Evolutionary conservation across 176 grass and related monocot genomes (phyloP).

Genomic region (Saccharum officinarum): DNA sequence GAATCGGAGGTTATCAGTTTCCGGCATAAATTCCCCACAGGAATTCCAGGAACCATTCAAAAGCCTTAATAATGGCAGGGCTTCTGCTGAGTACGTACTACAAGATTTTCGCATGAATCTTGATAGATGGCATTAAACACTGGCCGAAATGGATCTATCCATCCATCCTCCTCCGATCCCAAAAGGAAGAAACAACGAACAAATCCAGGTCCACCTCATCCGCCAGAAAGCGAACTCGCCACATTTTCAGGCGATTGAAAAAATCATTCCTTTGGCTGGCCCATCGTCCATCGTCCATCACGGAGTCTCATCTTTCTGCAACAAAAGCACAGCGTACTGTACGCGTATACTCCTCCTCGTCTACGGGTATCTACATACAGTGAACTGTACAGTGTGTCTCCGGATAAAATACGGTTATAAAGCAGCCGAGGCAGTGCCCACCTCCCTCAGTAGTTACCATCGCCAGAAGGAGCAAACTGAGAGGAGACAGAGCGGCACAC

Average conservation of each 20-base stretch:
- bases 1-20: not conserved
- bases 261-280: conserved; percentile 12
- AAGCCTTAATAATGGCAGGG: conserved; percentile 11
- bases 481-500: conserved; percentile 27
- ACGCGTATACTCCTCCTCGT: not conserved
- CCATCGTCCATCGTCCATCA: not conserved
- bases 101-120: conserved; percentile 22
- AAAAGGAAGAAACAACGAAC: not conserved
- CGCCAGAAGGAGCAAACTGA: conserved; percentile 18
- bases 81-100: no score
- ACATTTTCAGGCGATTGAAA: not conserved
- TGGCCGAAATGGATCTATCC: not conserved
- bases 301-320: not conserved
- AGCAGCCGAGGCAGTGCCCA: conserved; percentile 12
- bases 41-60: not conserved
- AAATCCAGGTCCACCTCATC: conserved; percentile 36
- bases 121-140: not conserved
- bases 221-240: conserved; percentile 37
- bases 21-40: not conserved
- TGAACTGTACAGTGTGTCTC: not conserved
- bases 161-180: not conserved
- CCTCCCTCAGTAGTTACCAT: conserved; percentile 22
- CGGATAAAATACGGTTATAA: conserved; percentile 43
- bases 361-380: not conserved
- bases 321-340: not conserved